Base-by-base conservation (phyloP, 257 asterid species). In the Primulina tabacum region DNA sequence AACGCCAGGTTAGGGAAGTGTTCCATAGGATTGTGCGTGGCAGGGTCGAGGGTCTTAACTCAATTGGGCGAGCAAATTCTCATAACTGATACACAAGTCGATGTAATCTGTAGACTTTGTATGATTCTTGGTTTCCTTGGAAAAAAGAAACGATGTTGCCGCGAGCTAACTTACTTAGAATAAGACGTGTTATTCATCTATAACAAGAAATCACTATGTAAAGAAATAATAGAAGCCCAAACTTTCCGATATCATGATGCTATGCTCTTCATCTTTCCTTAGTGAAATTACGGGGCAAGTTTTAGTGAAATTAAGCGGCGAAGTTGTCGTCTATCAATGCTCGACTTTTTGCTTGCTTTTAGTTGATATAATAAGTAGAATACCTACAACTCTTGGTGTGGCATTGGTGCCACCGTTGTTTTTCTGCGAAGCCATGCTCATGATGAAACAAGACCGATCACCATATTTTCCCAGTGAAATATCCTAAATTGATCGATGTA, bases 1-100 rank as follows among this genome's bases (percentile, higher is more conserved):
- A 87, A 73, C 79, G 88, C 8, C 87, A 81, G 35, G 91, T 93
- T 16, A 80, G 99, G 63, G 95, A 90, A 28, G 96, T 84, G 43
- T 93, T 93, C 35, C 89, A 82, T 62, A 65, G 90, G 80, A 93
- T 90, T 24, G 92, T 93, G 58, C 84, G 95, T 5, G 78, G 89
- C 80, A 81, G 97, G 79, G 83, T 88, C 0, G 90, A 90, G 50
- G 89, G 89, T 24, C 89, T 90, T 17, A 89, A 86, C 70, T 69
- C 82, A 7, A 68, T 84, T 0, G 84, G 83, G 26, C 75, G 71
- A 18, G 76, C 83, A 20, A 81, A 74, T 62, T 52, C 37, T 57
- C 86, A 73, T 29, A 79, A 75, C 9, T 81, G 76, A 78, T 80
- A 7, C n/a, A 68, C 20, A 30, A 30, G 43, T 63, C n/a, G 26